phyloP scores from a whole-genome alignment of 805 yeast genomes.

The Saccharomyces paradoxus region DNA sequence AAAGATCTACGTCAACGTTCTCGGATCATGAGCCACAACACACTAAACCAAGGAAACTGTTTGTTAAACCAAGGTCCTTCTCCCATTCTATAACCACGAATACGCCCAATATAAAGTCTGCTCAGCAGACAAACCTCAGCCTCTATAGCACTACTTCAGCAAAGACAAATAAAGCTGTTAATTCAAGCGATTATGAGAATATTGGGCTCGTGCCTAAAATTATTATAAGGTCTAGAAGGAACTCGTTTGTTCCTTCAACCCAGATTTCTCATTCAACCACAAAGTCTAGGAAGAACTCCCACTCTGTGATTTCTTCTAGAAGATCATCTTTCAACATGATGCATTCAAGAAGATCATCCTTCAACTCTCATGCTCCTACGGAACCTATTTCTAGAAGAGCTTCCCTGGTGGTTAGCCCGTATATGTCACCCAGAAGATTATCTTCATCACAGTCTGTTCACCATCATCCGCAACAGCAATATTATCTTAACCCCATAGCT shows the following conservation, averaged over 20 bases:
- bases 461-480: neutral
- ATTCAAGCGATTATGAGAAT: conserved; percentile 18
- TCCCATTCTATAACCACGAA: conserved; percentile 16
- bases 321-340: conserved; percentile 26
- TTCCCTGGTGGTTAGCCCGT: neutral
- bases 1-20: neutral
- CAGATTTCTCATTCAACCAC: neutral
- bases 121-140: neutral
- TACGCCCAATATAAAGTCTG: conserved; percentile 1
- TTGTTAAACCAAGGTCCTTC: conserved; percentile 23
- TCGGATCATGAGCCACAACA: neutral
- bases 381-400: neutral
- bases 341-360: conserved; percentile 25
- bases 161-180: neutral
- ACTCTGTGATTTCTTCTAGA: conserved; percentile 19
- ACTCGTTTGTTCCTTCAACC: conserved; percentile 17
- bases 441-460: neutral
- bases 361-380: conserved; percentile 1
- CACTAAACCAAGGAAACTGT: neutral
- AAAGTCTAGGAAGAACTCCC: conserved; percentile 29
- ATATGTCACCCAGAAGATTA: neutral
- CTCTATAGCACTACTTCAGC: neutral
- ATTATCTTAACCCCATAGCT: neutral
- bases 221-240: conserved; percentile 29
- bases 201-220: conserved; percentile 31